Conservation (phyloP, 2,329 filamentous ascomycete genomes). For the Pezicula neosporulosa region DNA sequence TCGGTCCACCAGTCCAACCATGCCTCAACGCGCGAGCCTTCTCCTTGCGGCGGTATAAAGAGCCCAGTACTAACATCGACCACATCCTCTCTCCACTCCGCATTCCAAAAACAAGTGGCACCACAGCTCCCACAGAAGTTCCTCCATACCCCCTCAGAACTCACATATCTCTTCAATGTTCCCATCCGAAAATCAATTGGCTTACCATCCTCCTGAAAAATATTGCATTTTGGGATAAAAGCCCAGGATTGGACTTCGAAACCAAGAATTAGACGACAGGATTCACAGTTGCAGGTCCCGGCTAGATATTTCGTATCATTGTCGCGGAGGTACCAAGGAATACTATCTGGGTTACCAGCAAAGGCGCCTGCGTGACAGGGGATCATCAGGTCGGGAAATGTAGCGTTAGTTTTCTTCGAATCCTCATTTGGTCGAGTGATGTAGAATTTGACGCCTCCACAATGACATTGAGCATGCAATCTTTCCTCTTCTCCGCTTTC, state of each 20-base stretch:
- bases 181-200: constrained; percentile 33
- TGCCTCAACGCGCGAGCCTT: constrained; percentile 50
- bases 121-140: constrained; percentile 63
- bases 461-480: constrained; percentile 49
- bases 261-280: constrained; percentile 57
- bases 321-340: constrained; percentile 10
- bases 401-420: constrained; percentile 41
- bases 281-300: constrained; percentile 57
- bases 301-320: constrained; percentile 49
- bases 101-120: constrained; percentile 62
- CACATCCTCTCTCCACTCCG: constrained; percentile 46
- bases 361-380: constrained; percentile 37
- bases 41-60: constrained; percentile 36
- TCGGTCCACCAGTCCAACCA: constrained; percentile 62
- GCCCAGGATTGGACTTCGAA: constrained; percentile 65
- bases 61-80: constrained; percentile 64
- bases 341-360: constrained; percentile 36
- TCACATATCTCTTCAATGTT: constrained; percentile 49
- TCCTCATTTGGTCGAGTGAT: constrained; percentile 50
- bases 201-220: constrained; percentile 39
- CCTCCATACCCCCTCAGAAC: constrained; percentile 48
- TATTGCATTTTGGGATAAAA: constrained; percentile 59
- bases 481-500: constrained; percentile 3
- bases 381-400: constrained; percentile 50
- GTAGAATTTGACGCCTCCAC: constrained; percentile 50